Base-by-base conservation (phyloP, 108 stramenopile genomes). In the Nannochloropsis granulata region DNA sequence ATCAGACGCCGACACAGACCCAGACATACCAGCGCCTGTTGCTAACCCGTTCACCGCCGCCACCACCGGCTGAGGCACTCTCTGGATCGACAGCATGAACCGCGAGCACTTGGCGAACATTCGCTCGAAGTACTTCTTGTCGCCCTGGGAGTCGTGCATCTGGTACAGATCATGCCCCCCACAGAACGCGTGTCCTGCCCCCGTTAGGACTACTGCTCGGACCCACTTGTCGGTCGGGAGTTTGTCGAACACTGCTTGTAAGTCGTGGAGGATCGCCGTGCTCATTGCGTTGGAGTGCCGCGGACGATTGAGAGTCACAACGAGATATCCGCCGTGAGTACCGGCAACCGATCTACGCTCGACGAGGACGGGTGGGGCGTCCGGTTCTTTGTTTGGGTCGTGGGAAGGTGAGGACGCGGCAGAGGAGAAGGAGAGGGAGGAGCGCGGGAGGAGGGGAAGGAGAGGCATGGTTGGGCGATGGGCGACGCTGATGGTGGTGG, bases 31-130 rank as follows among this genome's bases (percentile, higher is more conserved):
- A n/a, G 94, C 94, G 19, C 93, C 93, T 26, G 93, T 93, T 26
- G 93, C 94, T 9, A 93, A 79, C 24, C 94, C 94, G 26, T 93
- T 89, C 12, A 93, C 93, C 24, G 87, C 89, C 16, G 92, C 92
- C 45, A 94, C 90, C 44, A 92, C 91, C 8, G 93, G 93, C 78
- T 92, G 90, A 0, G 92, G 91, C 24, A 92, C 45, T 19, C 43
- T 84, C 44, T 88, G 82, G 12, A 94, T 24, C 25, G 86, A 81
- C 46, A 85, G 86, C 93, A 93, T 94, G 78, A 92, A 84, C 24
- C 83, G 43, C 80, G 90, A 88, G 79, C 94, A 94, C 81, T 92
- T 86, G 24, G 85, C 24, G 80, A 93, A 93, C 44, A 94, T 81
- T 8, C 46, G 24, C 23, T 79, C 56, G 56, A 71, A 71, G 7